These are phyloP conservation scores for Pleurotus salmoneostramineus DNA, from an alignment of 768 basidiomycete species.

Conservation along the genomic window DNA sequence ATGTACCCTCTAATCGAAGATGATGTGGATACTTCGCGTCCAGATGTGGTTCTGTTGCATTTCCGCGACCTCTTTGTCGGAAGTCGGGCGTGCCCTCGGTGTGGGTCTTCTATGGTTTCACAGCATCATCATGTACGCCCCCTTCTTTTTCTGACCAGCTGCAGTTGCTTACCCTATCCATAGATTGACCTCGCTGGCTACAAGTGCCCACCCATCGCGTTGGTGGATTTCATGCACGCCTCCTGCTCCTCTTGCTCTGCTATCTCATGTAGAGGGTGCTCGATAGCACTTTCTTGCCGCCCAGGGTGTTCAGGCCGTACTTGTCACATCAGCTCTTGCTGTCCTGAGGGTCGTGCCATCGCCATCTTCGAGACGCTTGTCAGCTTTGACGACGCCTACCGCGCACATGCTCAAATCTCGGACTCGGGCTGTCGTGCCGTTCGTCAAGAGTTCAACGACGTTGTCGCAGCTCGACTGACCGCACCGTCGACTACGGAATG, in stretches of 20 bases:
- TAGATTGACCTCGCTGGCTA: conserved; percentile 7
- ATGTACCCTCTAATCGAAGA: conserved; percentile 3
- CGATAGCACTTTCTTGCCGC: conserved; percentile 17
- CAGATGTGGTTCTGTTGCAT: conserved; percentile 2
- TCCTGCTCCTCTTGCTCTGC: conserved; percentile 23
- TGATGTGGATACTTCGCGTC: conserved; percentile 3
- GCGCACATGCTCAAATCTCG: conserved; percentile 17
- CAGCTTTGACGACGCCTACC: conserved; percentile 25
- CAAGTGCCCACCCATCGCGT: neutral
- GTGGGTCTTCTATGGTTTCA: neutral
- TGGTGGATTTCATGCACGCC: conserved; percentile 18
- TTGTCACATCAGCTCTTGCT: conserved; percentile 27
- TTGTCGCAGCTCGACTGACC: conserved; percentile 5
- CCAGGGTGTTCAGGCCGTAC: conserved; percentile 21
- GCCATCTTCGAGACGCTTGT: conserved; percentile 29
- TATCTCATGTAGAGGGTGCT: conserved; percentile 30
- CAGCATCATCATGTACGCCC: neutral
- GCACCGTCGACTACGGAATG: conserved; percentile 1
- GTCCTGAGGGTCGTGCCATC: conserved; percentile 23
- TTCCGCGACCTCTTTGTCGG: conserved; percentile 4
- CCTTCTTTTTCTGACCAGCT: neutral
- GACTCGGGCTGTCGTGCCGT: conserved; percentile 1
- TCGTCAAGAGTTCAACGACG: conserved; percentile 11
- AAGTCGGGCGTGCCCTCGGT: neutral
- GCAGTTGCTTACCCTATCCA: neutral